Conservation (phyloP, 768 basidiomycete species). For the Pulveroboletus sp. region DNA sequence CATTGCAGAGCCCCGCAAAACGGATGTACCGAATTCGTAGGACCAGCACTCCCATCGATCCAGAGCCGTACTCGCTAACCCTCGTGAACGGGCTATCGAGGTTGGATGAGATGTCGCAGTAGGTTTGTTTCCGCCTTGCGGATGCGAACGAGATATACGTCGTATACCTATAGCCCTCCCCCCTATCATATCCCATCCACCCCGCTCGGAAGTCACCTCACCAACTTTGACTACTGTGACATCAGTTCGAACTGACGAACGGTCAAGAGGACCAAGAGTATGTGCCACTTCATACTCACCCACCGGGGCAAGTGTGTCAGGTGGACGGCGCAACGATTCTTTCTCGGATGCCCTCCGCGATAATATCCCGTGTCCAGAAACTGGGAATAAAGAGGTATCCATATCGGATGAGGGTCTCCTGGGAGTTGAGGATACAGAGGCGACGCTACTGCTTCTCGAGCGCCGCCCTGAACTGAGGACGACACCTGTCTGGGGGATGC, state of each 20-base stretch:
- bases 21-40: conserved; percentile 56
- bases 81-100: conserved; percentile 24
- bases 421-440: conserved; percentile 44
- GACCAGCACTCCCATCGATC: conserved; percentile 86
- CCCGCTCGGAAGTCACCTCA: conserved; percentile 68
- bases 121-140: conserved; percentile 31
- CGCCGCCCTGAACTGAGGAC: conserved; percentile 49
- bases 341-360: conserved; percentile 74
- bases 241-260: conserved; percentile 39
- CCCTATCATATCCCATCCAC: conserved; percentile 68
- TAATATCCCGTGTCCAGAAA: conserved; percentile 78
- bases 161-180: conserved; percentile 68
- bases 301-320: conserved; percentile 42
- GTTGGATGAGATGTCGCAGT: conserved; percentile 9
- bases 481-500: conserved; percentile 42
- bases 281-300: conserved; percentile 28
- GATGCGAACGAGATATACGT: conserved; percentile 51
- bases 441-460: conserved; percentile 63
- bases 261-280: conserved; percentile 35
- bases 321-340: conserved; percentile 48
- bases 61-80: conserved; percentile 61
- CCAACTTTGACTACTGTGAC: conserved; percentile 52
- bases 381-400: conserved; percentile 63
- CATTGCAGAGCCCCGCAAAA: conserved; percentile 50
- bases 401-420: conserved; percentile 42